phyloP scores from a whole-genome alignment of 169 alveolate species.

The Plasmodium reichenowi region DNA sequence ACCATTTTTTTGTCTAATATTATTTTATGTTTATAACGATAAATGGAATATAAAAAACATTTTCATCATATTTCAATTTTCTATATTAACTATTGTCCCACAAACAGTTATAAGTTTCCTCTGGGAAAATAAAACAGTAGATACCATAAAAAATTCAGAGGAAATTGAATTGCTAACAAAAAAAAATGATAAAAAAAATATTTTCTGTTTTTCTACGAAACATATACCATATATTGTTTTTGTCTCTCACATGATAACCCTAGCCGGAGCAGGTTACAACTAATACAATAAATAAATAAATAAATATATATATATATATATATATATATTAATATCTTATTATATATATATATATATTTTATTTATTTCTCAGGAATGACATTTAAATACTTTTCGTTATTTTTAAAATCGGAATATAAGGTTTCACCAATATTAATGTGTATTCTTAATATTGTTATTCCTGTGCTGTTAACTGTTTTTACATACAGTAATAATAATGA shows the following conservation, averaged over 20 bases:
- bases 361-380: conserved; percentile 44
- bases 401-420: conserved; percentile 54
- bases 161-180: conserved; percentile 26
- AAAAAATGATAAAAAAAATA: conserved; percentile 13
- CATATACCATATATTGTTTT: conserved; percentile 73
- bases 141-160: conserved; percentile 17
- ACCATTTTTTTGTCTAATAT: conserved; percentile 66
- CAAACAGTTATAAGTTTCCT: conserved; percentile 60
- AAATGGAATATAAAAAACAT: conserved; percentile 65
- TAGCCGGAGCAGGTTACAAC: conserved; percentile 63
- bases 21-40: conserved; percentile 53
- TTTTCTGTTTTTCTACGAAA: conserved; percentile 29
- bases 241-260: conserved; percentile 59
- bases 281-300: not conserved
- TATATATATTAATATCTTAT: not conserved
- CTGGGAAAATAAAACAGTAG: conserved; percentile 25
- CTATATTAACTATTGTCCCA: conserved; percentile 55
- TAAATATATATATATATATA: conserved; percentile 4
- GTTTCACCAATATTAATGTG: conserved; percentile 67
- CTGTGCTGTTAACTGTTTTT: conserved; percentile 45
- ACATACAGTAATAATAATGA: conserved; percentile 29
- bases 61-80: conserved; percentile 63
- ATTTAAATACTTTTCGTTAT: conserved; percentile 62
- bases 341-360: not conserved
- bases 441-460: conserved; percentile 57